Conservation (phyloP, 495 filamentous ascomycete genomes). For the Sporormia fimetaria region DNA sequence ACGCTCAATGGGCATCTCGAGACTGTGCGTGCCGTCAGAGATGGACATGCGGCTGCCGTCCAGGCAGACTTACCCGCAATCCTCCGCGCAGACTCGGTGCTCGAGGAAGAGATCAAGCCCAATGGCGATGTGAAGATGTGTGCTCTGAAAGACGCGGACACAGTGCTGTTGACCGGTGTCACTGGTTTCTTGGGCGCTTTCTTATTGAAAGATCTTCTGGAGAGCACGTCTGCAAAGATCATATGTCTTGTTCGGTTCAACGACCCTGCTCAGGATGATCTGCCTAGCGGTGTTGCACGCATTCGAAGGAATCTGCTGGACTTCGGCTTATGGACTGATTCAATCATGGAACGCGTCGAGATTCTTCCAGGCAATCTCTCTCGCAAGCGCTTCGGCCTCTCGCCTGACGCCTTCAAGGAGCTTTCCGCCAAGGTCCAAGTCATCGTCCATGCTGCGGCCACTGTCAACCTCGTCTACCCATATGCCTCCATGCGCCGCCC, state of each 20-base stretch:
- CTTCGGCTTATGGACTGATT: conserved; percentile 53
- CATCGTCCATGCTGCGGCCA: conserved; percentile 54
- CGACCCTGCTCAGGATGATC: conserved; percentile 44
- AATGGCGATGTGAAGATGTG: conserved; percentile 35
- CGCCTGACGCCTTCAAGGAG: conserved; percentile 44
- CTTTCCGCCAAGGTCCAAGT: conserved; percentile 45
- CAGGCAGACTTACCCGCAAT: conserved; percentile 54
- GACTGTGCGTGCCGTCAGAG: conserved; percentile 45
- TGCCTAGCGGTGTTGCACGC: conserved; percentile 43
- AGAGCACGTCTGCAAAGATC: conserved; percentile 49
- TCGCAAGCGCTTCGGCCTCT: conserved; percentile 46
- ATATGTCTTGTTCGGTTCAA: conserved; percentile 55
- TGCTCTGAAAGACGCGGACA: conserved; percentile 46
- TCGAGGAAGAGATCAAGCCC: conserved; percentile 48
- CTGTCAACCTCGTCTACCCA: conserved; percentile 57
- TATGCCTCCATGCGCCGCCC: conserved; percentile 47
- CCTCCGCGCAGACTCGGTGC: conserved; percentile 45
- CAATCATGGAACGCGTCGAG: conserved; percentile 56
- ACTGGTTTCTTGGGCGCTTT: conserved; percentile 25
- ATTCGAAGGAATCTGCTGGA: conserved; percentile 53
- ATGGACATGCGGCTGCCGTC: conserved; percentile 54
- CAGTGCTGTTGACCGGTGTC: conserved; percentile 22
- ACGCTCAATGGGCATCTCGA: conserved; percentile 52
- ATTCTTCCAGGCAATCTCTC: conserved; percentile 54
- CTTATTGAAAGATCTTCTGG: conserved; percentile 17